Evolutionary conservation across 768 basidiomycete species (phyloP), one percentile per base, ranked within the genome.

Genomic region (Piloderma croceum): DNA sequence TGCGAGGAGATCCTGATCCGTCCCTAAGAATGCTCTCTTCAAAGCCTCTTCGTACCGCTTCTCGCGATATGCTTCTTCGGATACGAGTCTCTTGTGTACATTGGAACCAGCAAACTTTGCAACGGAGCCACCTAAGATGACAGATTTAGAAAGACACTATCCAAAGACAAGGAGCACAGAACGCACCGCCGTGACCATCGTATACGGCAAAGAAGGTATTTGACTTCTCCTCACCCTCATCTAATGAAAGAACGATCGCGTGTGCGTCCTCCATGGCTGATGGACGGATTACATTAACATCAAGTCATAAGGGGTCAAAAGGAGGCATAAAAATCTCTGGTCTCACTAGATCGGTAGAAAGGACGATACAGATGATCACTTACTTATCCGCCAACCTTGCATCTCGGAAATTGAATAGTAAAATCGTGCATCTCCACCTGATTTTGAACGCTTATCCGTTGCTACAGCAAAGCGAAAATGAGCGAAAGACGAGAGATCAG

Each of bases 331-430:
- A 42, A 38, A 41, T 13, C 19, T 39, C 39, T 29, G 10, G 10
- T 29, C 27, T 29, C 27, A 29, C 27, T 15, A 29, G 27, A 29
- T 9, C 15, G 15, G 27, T 29, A 9, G 15, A 29, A 29, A 29
- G 41, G 29, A 36, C 31, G 47, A 46, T 24, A 36, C 38, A 29
- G 25, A 24, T 25, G 43, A 45, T 22, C 34, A 83, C 94, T 67
- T 56, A 99, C 94, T 80, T 65, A 98, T 84, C 64, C 96, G 75
- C 96, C 96, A 99, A 54, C 96, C 96, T 64, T 99, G 96, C 94
- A 98, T 98, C 66, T 97, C 93, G 34, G 87, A 83, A 31, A 96
- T 74, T 6, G 77, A 84, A 62, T 81, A 97, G 34, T 72, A 53
- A 62, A 76, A 81, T 42, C 76, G 76, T 45, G 69, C 72, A 76